Percentiles rank a stretch among this genome's conserved stretches.
These are phyloP conservation scores for Ophiosphaerella herpotricha DNA, from an alignment of 2,329 filamentous ascomycete species.

Conservation along the genomic window DNA sequence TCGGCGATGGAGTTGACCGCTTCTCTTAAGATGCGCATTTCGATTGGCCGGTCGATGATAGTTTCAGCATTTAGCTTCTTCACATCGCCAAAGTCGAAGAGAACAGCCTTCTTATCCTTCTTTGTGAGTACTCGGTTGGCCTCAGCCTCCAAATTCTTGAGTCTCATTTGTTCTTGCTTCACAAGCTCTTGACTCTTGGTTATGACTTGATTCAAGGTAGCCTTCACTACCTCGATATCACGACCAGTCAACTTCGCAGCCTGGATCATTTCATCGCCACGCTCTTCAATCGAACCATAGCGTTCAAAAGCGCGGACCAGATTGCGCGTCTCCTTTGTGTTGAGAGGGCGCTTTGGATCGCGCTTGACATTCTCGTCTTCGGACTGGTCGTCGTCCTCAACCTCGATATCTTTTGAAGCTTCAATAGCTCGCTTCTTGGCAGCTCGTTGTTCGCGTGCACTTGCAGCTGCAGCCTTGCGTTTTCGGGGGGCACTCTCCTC, in stretches of 20 bases:
- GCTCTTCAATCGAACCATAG: constrained; percentile 88
- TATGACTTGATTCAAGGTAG: constrained; percentile 76
- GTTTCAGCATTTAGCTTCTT: constrained; percentile 97
- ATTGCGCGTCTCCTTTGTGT: constrained; percentile 90
- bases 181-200: constrained; percentile 72
- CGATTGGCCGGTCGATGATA: constrained; percentile 85
- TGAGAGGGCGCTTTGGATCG: constrained; percentile 87
- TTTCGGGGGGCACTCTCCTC: constrained; percentile 84
- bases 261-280: constrained; percentile 81
- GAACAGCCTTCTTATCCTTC: constrained; percentile 95
- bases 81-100: constrained; percentile 91
- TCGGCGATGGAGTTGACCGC: constrained; percentile 69
- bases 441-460: constrained; percentile 66
- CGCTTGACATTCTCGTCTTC: constrained; percentile 58
- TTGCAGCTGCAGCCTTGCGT: constrained; percentile 66
- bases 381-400: constrained; percentile 59
- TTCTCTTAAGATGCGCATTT: constrained; percentile 82
- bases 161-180: constrained; percentile 70
- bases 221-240: constrained; percentile 77
- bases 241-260: constrained; percentile 84
- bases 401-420: constrained; percentile 66
- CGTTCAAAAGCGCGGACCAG: constrained; percentile 89
- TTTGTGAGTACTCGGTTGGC: constrained; percentile 84
- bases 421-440: constrained; percentile 71
- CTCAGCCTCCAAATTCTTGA: constrained; percentile 68